phyloP scores from a whole-genome alignment of 2,329 filamentous ascomycete genomes.

The Microcyclospora pomicola region DNA sequence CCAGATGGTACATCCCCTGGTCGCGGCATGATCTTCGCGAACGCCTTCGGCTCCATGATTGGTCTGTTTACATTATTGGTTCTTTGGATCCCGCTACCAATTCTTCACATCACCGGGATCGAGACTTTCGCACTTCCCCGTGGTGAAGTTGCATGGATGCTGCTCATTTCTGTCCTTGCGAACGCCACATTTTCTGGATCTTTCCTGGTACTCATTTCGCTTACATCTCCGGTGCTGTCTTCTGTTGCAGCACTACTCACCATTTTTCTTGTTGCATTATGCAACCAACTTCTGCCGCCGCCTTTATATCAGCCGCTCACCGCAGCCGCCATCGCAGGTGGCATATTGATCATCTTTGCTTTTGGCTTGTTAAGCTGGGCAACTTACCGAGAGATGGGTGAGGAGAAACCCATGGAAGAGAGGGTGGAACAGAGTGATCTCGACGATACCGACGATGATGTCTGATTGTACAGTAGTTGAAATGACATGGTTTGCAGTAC shows the following conservation, averaged over 20 bases:
- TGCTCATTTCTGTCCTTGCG: slow-evolving; percentile 65
- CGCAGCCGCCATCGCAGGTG: slow-evolving; percentile 64
- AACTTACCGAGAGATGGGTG: slow-evolving; percentile 84
- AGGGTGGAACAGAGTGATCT: slow-evolving; percentile 29
- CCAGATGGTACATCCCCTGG: slow-evolving; percentile 72
- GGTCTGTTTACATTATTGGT: slow-evolving; percentile 74
- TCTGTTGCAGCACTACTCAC: slow-evolving; percentile 88
- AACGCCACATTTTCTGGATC: slow-evolving; percentile 89
- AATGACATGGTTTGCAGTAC: too few relatives aligned
- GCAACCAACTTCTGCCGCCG: slow-evolving; percentile 69
- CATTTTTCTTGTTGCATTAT: slow-evolving; percentile 89
- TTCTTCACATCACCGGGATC: slow-evolving; percentile 64
- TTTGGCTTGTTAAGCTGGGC: slow-evolving; percentile 83
- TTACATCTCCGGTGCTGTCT: slow-evolving; percentile 75
- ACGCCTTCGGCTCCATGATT: slow-evolving; percentile 77
- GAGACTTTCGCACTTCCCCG: slow-evolving; percentile 73
- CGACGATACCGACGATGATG: slow-evolving; percentile 19
- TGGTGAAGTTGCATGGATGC: slow-evolving; percentile 64
- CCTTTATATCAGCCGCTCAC: slow-evolving; percentile 57
- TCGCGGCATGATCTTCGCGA: slow-evolving; percentile 94
- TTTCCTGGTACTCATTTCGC: slow-evolving; percentile 81
- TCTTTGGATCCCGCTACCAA: slow-evolving; percentile 80
- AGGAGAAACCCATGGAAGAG: slow-evolving; percentile 52
- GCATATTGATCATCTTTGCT: slow-evolving; percentile 71
- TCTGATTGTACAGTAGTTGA: too few relatives aligned